Evolutionary conservation across 768 basidiomycete genomes (phyloP).

Genomic region (Mycena vitilis): DNA sequence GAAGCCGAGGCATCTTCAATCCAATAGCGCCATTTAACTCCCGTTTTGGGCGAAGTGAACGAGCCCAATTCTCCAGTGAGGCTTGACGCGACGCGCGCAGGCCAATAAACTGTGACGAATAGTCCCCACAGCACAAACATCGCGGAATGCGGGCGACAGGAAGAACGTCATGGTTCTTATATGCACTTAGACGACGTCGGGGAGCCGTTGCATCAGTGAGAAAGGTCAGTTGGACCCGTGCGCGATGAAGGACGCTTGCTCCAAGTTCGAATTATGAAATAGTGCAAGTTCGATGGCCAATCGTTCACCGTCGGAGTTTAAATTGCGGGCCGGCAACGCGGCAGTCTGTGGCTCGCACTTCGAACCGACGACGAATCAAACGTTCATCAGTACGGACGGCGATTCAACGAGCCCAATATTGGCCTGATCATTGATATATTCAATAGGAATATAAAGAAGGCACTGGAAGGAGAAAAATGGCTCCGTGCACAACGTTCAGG

Average conservation of each 20-base stretch:
- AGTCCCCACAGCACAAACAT: slow-evolving; percentile 16
- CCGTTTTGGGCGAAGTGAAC: slow-evolving; percentile 20
- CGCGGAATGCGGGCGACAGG: not conserved
- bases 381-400: too few relatives aligned
- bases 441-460: too few relatives aligned
- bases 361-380: too few relatives aligned
- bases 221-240: not conserved
- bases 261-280: not conserved
- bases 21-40: slow-evolving; percentile 32
- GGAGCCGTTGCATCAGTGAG: not conserved
- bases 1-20: slow-evolving; percentile 30
- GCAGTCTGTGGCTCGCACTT: too few relatives aligned
- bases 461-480: too few relatives aligned
- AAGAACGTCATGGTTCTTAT: slow-evolving; percentile 12
- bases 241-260: too few relatives aligned
- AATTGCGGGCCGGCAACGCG: not conserved
- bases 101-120: slow-evolving; percentile 4
- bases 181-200: not conserved
- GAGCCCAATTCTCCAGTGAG: slow-evolving; percentile 18
- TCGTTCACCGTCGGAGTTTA: not conserved
- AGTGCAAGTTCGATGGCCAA: too few relatives aligned
- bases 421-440: too few relatives aligned
- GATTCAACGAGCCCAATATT: too few relatives aligned
- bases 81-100: slow-evolving; percentile 1
- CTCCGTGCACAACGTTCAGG: too few relatives aligned